These are phyloP conservation scores for Jatropha curcas DNA, from an alignment of 345 rosid species.

Conservation along the genomic window DNA sequence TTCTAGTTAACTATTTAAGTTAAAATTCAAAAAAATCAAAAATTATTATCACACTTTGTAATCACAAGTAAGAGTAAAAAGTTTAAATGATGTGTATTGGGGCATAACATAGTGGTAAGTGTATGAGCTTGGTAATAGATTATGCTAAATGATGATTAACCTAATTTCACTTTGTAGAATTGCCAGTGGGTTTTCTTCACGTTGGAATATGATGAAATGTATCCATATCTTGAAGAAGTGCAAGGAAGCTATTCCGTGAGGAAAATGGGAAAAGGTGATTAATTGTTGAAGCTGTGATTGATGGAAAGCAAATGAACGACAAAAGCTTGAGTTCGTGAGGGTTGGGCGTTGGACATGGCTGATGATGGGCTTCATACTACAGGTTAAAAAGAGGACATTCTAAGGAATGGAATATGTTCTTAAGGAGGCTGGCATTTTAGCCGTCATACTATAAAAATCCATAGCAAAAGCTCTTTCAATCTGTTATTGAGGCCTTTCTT, in stretches of 20 bases:
- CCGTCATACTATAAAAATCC: conserved; percentile 37
- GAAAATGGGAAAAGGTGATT: conserved; percentile 60
- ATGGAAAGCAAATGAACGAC: conserved; percentile 41
- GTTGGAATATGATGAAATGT: conserved; percentile 73
- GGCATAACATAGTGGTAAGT: too few species aligned
- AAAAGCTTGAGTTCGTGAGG: conserved; percentile 42
- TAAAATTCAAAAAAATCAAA: too few species aligned
- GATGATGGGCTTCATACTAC: conserved; percentile 72
- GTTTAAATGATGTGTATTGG: too few species aligned
- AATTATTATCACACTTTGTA: too few species aligned
- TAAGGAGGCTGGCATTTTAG: conserved; percentile 38
- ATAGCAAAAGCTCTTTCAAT: conserved; percentile 42
- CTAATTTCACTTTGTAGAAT: background rate
- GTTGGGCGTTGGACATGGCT: conserved; percentile 67
- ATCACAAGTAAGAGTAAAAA: too few species aligned
- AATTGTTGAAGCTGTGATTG: conserved; percentile 54
- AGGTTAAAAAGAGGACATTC: conserved; percentile 67
- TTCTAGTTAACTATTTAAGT: too few species aligned
- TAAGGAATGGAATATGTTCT: conserved; percentile 63
- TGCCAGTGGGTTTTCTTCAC: conserved; percentile 65
- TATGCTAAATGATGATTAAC: too few species aligned
- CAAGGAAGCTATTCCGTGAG: conserved; percentile 51
- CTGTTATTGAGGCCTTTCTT: conserved; percentile 54
- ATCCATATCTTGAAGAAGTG: conserved; percentile 60
- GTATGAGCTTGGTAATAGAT: too few species aligned